Percentiles rank a stretch among this genome's conserved stretches.
phyloP scores from a whole-genome alignment of 2,329 filamentous ascomycete species.

The Torrubiellomyces zombiae region DNA sequence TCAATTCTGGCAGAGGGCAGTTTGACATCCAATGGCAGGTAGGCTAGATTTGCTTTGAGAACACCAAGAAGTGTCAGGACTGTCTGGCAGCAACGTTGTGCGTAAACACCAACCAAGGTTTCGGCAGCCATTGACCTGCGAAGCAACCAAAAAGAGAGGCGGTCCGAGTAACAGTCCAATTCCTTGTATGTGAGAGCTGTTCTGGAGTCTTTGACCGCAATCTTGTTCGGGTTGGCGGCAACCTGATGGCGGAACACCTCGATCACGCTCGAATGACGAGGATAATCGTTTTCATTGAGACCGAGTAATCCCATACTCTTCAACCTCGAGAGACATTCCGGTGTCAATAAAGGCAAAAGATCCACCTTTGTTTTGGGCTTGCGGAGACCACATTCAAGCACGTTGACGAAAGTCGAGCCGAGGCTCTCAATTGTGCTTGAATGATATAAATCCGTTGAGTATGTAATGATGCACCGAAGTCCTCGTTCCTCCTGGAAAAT shows the following conservation, averaged over 20 bases:
- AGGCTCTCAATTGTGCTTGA: constrained; percentile 7
- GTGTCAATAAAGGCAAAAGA: constrained; percentile 2
- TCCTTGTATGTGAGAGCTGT: constrained; percentile 7
- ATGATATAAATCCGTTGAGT: constrained; percentile 9
- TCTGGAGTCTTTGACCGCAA: constrained; percentile 8
- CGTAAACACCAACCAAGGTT: constrained; percentile 7
- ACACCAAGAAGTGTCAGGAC: constrained; percentile 9
- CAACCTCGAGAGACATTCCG: constrained; percentile 2
- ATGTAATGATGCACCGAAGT: constrained; percentile 6
- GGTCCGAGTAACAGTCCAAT: constrained; percentile 7
- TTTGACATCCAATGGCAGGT: constrained; percentile 9
- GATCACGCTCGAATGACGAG: constrained; percentile 8
- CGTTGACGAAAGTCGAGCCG: constrained; percentile 5
- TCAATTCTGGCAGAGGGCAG: constrained; percentile 6
- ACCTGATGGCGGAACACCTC: constrained; percentile 11
- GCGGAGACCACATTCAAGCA: constrained; percentile 6
- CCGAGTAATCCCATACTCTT: constrained; percentile 7
- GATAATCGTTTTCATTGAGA: constrained; percentile 5
- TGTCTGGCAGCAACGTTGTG: constrained; percentile 7
- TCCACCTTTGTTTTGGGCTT: constrained; percentile 4
- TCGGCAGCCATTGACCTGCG: constrained; percentile 3
- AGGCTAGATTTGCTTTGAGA: constrained; percentile 10
- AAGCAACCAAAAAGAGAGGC: constrained; percentile 6
- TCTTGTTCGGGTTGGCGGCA: constrained; percentile 1
- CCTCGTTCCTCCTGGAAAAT: constrained; percentile 6